These are phyloP conservation scores for Geotrichum reessii DNA, from an alignment of 1,139 yeast species.

Conservation along the genomic window DNA sequence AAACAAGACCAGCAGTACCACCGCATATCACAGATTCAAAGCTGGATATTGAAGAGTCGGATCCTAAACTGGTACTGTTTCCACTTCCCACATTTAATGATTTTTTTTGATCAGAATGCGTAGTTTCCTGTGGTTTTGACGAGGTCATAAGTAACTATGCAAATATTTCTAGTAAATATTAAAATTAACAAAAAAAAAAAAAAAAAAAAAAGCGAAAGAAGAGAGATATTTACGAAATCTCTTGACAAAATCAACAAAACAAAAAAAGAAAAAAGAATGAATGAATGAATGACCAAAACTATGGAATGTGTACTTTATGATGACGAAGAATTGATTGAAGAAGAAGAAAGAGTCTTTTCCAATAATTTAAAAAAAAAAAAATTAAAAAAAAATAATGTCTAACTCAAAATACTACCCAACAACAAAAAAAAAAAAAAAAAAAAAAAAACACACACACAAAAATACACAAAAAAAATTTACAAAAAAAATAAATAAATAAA, in stretches of 20 bases:
- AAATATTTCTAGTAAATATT: background rate
- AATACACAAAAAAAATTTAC: no score
- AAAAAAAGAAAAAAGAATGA: no score
- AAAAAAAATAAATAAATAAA: no score
- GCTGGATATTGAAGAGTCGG: constrained; percentile 31
- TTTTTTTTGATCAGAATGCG: background rate
- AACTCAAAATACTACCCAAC: no score
- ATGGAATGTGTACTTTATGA: background rate
- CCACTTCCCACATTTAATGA: constrained; percentile 12
- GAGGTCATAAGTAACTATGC: background rate
- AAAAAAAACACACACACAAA: no score
- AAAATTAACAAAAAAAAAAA: background rate
- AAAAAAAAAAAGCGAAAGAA: background rate
- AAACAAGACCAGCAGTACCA: constrained; percentile 58
- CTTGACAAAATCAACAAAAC: background rate
- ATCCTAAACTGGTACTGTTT: constrained; percentile 21
- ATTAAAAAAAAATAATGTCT: no score
- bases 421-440: no score
- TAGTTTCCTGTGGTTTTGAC: background rate
- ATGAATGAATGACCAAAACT: background rate
- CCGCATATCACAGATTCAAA: constrained; percentile 55
- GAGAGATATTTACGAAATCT: background rate
- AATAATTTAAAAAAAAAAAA: no score
- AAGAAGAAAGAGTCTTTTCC: background rate
- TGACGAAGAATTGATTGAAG: background rate